Evolutionary conservation across 106 monocot species (phyloP).

Genomic region (Cymbidium sinense): DNA sequence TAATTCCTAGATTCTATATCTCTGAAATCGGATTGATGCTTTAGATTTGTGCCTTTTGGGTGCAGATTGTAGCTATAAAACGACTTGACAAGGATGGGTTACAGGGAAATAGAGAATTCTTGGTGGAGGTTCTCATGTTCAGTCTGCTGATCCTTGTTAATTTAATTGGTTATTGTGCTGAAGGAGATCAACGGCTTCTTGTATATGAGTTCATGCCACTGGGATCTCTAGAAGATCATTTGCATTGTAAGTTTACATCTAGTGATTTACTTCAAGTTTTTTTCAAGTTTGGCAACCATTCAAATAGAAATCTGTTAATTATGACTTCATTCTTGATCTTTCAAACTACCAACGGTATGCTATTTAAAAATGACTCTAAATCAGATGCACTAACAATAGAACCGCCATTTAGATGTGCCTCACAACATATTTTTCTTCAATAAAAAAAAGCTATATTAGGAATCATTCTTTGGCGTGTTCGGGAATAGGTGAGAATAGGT

Average conservation of each 20-base stretch:
- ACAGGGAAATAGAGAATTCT: slow-evolving; percentile 39
- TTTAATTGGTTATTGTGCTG: slow-evolving; percentile 38
- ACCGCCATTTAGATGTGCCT: too few species aligned
- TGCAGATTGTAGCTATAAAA: slow-evolving; percentile 37
- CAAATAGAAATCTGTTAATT: not conserved
- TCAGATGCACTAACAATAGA: too few species aligned
- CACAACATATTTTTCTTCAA: too few species aligned
- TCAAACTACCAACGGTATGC: not conserved
- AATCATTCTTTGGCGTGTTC: too few species aligned
- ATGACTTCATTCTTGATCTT: not conserved
- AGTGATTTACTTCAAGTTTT: not conserved
- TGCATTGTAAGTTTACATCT: slow-evolving; percentile 16
- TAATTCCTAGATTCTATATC: not conserved
- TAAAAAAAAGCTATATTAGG: too few species aligned
- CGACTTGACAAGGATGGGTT: slow-evolving; percentile 30
- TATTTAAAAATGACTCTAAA: too few species aligned
- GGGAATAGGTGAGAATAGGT: too few species aligned
- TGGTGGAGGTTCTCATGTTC: slow-evolving; percentile 45
- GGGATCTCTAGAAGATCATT: slow-evolving; percentile 43
- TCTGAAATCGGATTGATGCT: not conserved
- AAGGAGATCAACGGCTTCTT: slow-evolving; percentile 37
- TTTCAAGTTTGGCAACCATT: not conserved
- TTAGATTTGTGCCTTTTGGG: not conserved
- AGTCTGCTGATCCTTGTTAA: slow-evolving; percentile 37
- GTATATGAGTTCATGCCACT: slow-evolving; percentile 39